Evolutionary conservation across 1,284 basidiomycete genomes (phyloP).

Genomic region (Serendipita sp.): DNA sequence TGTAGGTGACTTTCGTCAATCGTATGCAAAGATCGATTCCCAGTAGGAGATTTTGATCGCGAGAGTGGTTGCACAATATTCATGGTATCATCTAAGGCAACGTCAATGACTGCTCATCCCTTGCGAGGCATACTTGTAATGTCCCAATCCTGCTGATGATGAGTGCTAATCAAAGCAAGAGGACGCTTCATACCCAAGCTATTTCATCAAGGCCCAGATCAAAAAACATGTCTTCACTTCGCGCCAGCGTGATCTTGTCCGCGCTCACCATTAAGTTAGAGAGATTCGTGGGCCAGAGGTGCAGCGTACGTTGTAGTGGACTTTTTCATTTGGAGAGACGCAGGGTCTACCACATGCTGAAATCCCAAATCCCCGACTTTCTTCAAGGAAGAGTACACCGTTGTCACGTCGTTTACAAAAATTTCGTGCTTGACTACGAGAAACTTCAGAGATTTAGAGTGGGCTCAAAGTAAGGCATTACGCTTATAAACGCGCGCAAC

Average conservation of each 20-base stretch:
- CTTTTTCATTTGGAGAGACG: constrained; percentile 1
- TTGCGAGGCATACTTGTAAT: not conserved
- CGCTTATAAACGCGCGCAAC: constrained; percentile 72
- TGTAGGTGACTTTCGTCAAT: constrained; percentile 56
- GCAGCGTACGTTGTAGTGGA: not conserved
- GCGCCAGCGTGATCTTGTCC: not conserved
- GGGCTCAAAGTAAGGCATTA: constrained; percentile 16
- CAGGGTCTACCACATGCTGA: not conserved
- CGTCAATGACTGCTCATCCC: not conserved
- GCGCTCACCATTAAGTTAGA: not conserved
- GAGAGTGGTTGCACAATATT: constrained; percentile 3
- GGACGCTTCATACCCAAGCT: not conserved
- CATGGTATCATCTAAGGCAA: not conserved
- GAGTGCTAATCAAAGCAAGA: too few species aligned
- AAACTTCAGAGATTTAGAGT: not conserved
- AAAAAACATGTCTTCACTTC: not conserved
- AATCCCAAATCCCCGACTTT: constrained; percentile 31
- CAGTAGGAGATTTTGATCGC: constrained; percentile 13
- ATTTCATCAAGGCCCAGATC: not conserved
- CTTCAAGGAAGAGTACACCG: constrained; percentile 59
- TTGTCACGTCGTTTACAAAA: constrained; percentile 61
- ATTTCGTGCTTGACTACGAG: constrained; percentile 66
- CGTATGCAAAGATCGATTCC: constrained; percentile 35
- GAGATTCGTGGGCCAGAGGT: not conserved
- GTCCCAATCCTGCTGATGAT: not conserved